A percentile compares a stretch with the other conserved stretches of the same genome.
These are phyloP conservation scores for Scutellospora calospora DNA, from an alignment of 371 early-diverging fungal species.

Conservation along the genomic window DNA sequence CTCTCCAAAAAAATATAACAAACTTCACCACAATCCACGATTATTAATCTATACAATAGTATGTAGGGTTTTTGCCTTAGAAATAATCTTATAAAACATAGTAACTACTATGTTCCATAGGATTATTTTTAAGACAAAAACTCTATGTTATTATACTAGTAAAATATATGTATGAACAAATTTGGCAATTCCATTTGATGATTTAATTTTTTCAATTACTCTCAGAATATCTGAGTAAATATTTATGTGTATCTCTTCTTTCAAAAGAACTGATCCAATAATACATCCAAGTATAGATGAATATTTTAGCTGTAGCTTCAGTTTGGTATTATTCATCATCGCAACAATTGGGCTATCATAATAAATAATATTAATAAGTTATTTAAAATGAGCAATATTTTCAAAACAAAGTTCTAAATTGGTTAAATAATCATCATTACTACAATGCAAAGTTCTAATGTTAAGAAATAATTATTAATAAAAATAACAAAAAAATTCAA, in stretches of 20 bases:
- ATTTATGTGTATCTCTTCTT: not conserved
- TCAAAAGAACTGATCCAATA: not conserved
- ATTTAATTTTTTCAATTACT: not conserved
- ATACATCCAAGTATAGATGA: not conserved
- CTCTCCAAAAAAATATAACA: too few species aligned
- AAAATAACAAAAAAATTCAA: not conserved
- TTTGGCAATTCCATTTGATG: not conserved
- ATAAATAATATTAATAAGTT: not conserved
- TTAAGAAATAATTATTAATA: not conserved
- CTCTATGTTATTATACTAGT: too few species aligned
- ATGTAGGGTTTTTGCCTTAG: too few species aligned
- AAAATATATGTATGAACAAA: not conserved
- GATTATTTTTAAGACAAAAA: too few species aligned
- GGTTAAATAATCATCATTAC: too few species aligned
- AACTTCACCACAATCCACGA: too few species aligned
- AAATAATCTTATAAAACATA: too few species aligned
- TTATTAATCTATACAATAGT: too few species aligned
- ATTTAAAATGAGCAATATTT: not conserved
- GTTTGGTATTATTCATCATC: not conserved
- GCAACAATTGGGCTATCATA: not conserved
- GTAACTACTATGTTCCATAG: too few species aligned
- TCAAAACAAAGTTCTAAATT: too few species aligned
- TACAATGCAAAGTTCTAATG: too few species aligned
- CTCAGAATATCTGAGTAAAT: not conserved
- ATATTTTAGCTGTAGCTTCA: not conserved